Evolutionary conservation across 805 yeast genomes (phyloP), one percentile per base, ranked within the genome.

Genomic region (Sugiyamaella americana): DNA sequence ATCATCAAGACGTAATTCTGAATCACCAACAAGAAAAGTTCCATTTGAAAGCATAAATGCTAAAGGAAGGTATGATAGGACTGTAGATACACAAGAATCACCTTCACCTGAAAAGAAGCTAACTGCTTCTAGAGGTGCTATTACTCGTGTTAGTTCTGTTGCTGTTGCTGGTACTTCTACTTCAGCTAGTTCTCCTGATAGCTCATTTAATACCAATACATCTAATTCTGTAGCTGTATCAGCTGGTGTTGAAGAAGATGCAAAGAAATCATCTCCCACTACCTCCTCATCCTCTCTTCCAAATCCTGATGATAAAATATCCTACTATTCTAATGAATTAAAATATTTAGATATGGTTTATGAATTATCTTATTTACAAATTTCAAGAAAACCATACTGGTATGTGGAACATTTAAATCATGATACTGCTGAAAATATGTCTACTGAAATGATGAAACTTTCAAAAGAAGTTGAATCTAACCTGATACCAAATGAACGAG

Each of bases 291-390:
- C 32, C 8, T 26, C 32, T 8, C 32, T 26, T 4, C 44, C 26
- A 18, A 18, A 20, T 17, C 22, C 20, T 18, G 40, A 43, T 23
- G 46, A 41, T 34, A 30, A 16, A 17, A n/a, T n/a, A 3, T 44
- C 32, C 4, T 41, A 45, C 20, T 49, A 40, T 34, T 42, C 52
- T 1, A 20, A 43, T 6, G 54, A 52, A 24, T 22, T 53, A 26
- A 30, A 24, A 24, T 53, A 53, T 45, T 42, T 51, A 4, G 49
- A 51, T 30, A 47, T 46, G 34, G 54, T 51, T 19, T 47, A 43
- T 24, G 51, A 30, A 20, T 40, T 53, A 13, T 46, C 53, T 35
- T 38, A 44, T 35, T 23, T 44, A 41, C 47, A 50, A 16, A 41
- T 43, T 8, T 23, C 32, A 18, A 23, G 44, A 20, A 20, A 44